A percentile compares a stretch with the other conserved stretches of the same genome.
Conservation (phyloP, 495 filamentous ascomycete genomes). For the Penicillium nucicola region DNA sequence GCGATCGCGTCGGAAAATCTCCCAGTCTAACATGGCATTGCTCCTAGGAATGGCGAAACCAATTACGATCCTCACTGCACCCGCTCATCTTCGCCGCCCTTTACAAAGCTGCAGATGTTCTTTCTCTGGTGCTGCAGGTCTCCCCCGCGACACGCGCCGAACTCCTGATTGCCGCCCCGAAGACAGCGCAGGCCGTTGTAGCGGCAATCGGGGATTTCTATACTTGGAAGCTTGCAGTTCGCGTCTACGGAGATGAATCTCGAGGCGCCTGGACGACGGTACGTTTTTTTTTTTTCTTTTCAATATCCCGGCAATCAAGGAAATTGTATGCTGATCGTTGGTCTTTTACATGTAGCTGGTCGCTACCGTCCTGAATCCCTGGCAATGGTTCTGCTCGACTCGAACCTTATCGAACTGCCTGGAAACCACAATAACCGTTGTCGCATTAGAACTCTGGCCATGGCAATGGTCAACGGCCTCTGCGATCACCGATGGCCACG, state of each 20-base stretch:
- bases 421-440: constrained; percentile 81
- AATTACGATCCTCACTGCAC: constrained; percentile 89
- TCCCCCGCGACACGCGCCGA: constrained; percentile 52
- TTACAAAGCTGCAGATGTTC: constrained; percentile 59
- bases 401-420: constrained; percentile 91
- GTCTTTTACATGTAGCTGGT: constrained; percentile 43
- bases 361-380: constrained; percentile 77
- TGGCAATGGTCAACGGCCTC: constrained; percentile 59
- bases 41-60: constrained; percentile 84
- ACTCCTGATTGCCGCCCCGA: constrained; percentile 69
- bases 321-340: constrained; percentile 2
- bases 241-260: constrained; percentile 64
- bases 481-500: not conserved
- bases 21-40: constrained; percentile 5
- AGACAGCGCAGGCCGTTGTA: constrained; percentile 70
- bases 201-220: constrained; percentile 81
- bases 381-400: constrained; percentile 96
- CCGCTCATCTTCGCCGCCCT: constrained; percentile 76
- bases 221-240: constrained; percentile 79
- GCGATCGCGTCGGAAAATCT: constrained; percentile 4
- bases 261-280: constrained; percentile 68
- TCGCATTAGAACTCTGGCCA: constrained; percentile 81
- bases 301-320: not conserved
- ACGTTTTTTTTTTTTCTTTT: no score
- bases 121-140: constrained; percentile 49